phyloP scores from a whole-genome alignment of 2,329 filamentous ascomycete genomes.

The Dissoconium aciculare region DNA sequence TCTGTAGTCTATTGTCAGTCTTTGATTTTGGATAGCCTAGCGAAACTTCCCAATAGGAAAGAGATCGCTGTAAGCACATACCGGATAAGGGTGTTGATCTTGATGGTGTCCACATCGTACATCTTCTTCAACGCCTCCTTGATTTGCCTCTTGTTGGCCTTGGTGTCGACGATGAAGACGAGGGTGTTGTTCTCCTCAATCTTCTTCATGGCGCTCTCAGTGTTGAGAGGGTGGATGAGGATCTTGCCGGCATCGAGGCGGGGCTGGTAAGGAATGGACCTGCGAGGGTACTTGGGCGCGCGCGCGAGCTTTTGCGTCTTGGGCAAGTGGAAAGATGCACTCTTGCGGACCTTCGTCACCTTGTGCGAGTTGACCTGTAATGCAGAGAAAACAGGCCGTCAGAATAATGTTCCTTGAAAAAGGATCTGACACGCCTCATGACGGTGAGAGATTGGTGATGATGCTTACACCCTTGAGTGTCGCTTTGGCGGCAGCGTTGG shows the following conservation, averaged over 20 bases:
- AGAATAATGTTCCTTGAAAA: conserved; percentile 33
- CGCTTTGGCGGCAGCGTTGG: conserved; percentile 87
- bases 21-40: no score
- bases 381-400: conserved; percentile 33
- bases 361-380: conserved; percentile 60
- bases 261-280: conserved; percentile 76
- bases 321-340: conserved; percentile 91
- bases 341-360: conserved; percentile 80
- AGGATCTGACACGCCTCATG: conserved; percentile 36
- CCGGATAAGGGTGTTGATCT: conserved; percentile 99
- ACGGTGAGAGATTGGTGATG: conserved; percentile 20
- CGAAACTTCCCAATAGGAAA: no score
- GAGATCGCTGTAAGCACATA: no score
- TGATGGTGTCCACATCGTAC: conserved; percentile 94
- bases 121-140: conserved; percentile 97
- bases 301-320: conserved; percentile 91
- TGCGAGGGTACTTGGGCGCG: conserved; percentile 89
- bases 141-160: conserved; percentile 99
- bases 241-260: conserved; percentile 96
- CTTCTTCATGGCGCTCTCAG: conserved; percentile 99
- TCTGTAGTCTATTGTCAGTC: conserved; percentile 32
- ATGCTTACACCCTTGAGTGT: conserved; percentile 83
- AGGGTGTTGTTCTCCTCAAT: conserved; percentile 99
- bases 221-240: conserved; percentile 97
- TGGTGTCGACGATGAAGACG: conserved; percentile 34